Base-by-base conservation (phyloP, 345 rosid genomes). In the Populus deltoides region DNA sequence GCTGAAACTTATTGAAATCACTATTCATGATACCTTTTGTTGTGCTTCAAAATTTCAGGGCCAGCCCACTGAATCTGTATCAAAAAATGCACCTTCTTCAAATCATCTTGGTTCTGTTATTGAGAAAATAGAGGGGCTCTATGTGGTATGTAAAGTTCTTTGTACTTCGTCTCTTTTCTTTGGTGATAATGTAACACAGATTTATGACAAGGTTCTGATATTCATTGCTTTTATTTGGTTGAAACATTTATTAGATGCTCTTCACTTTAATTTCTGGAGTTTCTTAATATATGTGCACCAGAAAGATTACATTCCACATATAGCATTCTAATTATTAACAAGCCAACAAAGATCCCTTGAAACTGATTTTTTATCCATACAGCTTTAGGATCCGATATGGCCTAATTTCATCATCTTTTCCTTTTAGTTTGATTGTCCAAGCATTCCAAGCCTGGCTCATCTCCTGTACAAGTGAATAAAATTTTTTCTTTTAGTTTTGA, bases 91-190 rank as follows among this genome's bases (percentile, higher is more conserved):
- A 17, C 51, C 69, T 68, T 71, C 71, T 15, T 73, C 82, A 36
- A 75, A 74, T 59, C 78, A 78, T 68, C 75, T 79, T 57, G 75
- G 68, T 68, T 77, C 78, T 59, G 82, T 79, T 10, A 70, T 74
- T 39, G 75, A 79, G 78, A 79, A 79, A 69, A 79, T 74, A 20
- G 82, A 79, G 71, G 78, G 78, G 8, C 78, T 79, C 6, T 79
- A 74, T 39, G 49, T 41, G 82, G 82, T 74, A 59, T 36, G 22
- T 49, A 49, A 49, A 49, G 55, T 47, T 47, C 22, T 9, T 49
- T 49, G 55, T 6, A 49, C 55, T 49, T 17, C 6, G 7, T 49
- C 55, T 49, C 20, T 49, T 49, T 49, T 16, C 55, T 49, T 16
- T 17, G 55, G 18, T 49, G 55, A 49, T 49, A 49, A 49, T 49